Conservation (phyloP, 768 basidiomycete species). For the Galerina sulciceps region DNA sequence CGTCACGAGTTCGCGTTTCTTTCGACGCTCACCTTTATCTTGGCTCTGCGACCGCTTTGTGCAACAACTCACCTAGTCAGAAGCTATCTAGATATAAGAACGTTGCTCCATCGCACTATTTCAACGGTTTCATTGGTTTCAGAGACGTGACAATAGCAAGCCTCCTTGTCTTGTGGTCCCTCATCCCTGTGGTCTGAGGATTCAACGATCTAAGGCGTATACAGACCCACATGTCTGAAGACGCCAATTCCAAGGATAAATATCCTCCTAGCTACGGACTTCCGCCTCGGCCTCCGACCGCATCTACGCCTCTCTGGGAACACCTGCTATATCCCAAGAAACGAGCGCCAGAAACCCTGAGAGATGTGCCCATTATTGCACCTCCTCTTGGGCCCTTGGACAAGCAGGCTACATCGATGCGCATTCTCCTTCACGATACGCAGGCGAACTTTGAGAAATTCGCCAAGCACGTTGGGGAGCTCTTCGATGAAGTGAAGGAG, state of each 20-base stretch:
- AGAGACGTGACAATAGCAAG: too few relatives aligned
- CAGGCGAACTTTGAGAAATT: slow-evolving; percentile 74
- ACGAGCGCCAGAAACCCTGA: slow-evolving; percentile 24
- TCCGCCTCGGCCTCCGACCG: slow-evolving; percentile 32
- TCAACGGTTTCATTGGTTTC: too few relatives aligned
- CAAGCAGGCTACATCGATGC: slow-evolving; percentile 70
- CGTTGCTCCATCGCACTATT: too few relatives aligned
- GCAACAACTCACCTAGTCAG: too few relatives aligned
- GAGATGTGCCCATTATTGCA: slow-evolving; percentile 24
- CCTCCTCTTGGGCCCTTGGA: slow-evolving; percentile 60
- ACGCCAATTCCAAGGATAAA: background rate
- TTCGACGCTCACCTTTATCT: too few relatives aligned
- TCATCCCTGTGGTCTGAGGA: too few relatives aligned
- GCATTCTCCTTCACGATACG: slow-evolving; percentile 75
- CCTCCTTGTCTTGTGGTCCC: too few relatives aligned
- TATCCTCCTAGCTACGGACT: slow-evolving; percentile 7
- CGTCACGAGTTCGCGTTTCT: background rate
- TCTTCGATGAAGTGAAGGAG: slow-evolving; percentile 54
- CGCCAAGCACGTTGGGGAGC: slow-evolving; percentile 55
- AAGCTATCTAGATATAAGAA: too few relatives aligned
- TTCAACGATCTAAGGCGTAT: too few relatives aligned
- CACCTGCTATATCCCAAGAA: slow-evolving; percentile 55
- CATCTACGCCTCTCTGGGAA: slow-evolving; percentile 54
- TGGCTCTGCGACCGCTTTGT: too few relatives aligned
- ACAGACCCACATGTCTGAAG: too few relatives aligned